Percentiles rank a stretch among this genome's conserved stretches.
Evolutionary conservation across 108 stramenopile genomes (phyloP).

Genomic region (Poteriospumella lacustris): DNA sequence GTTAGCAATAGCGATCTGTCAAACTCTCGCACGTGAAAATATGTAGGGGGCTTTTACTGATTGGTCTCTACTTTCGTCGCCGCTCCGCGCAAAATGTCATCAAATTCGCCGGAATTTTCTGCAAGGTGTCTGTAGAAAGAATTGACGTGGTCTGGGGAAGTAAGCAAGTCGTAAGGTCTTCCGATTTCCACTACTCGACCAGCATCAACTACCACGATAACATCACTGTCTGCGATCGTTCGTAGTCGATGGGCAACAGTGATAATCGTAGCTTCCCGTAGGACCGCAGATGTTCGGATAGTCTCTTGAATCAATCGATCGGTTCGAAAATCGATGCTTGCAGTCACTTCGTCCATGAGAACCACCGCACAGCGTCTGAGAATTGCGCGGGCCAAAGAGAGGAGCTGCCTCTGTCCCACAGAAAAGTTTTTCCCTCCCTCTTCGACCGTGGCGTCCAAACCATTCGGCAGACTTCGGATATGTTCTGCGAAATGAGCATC

Average conservation of each 20-base stretch:
- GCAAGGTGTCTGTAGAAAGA: too few species aligned
- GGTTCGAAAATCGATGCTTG: conserved; percentile 73
- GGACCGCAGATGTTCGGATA: conserved; percentile 67
- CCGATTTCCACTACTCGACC: conserved; percentile 78
- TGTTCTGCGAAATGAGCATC: background rate
- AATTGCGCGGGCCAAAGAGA: conserved; percentile 12
- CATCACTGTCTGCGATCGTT: conserved; percentile 43
- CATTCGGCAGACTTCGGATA: background rate
- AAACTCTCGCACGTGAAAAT: too few species aligned
- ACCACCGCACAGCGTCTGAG: conserved; percentile 4
- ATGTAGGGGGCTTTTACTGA: too few species aligned
- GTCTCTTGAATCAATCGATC: conserved; percentile 69
- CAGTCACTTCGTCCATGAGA: conserved; percentile 40
- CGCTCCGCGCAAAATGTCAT: too few species aligned
- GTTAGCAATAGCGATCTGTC: too few species aligned
- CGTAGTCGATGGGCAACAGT: conserved; percentile 68
- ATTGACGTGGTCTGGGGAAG: too few species aligned
- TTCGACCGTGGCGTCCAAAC: conserved; percentile 18
- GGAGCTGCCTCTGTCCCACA: conserved; percentile 34
- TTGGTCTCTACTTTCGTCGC: too few species aligned
- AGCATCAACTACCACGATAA: conserved; percentile 82
- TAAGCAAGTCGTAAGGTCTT: conserved; percentile 71
- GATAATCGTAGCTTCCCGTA: conserved; percentile 57
- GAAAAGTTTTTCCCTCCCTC: conserved; percentile 35
- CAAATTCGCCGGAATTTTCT: too few species aligned